phyloP scores from a whole-genome alignment of 148 eudicot species.

The Linanthus parryae region DNA sequence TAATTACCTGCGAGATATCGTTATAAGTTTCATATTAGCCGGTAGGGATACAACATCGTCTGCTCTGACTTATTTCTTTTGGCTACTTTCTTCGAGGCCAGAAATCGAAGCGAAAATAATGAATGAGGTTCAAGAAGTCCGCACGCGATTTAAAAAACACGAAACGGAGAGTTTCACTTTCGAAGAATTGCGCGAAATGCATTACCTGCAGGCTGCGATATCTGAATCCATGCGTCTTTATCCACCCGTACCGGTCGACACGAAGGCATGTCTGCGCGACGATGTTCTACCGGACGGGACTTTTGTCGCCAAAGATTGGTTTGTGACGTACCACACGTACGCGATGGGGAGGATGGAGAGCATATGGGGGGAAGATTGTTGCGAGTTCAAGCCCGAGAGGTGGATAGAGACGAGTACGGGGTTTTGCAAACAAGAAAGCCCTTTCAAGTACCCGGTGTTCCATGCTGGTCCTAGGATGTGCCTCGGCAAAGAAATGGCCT shows the following conservation, averaged over 20 bases:
- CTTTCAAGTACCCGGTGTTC: constrained; percentile 52
- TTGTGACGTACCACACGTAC: constrained; percentile 32
- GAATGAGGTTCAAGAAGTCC: constrained; percentile 25
- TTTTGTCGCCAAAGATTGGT: constrained; percentile 35
- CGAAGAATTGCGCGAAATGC: constrained; percentile 18
- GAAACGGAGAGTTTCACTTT: not conserved
- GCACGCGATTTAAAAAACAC: constrained; percentile 17
- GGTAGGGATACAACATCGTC: constrained; percentile 67
- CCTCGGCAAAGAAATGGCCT: constrained; percentile 35
- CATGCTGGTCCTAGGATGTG: constrained; percentile 42
- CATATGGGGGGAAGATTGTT: constrained; percentile 68
- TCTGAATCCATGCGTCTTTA: constrained; percentile 56
- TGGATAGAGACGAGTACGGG: constrained; percentile 48
- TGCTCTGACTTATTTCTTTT: constrained; percentile 60
- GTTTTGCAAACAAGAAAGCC: constrained; percentile 40
- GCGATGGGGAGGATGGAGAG: constrained; percentile 75
- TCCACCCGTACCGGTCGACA: constrained; percentile 62
- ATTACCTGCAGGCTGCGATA: constrained; percentile 57
- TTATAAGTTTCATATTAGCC: constrained; percentile 60
- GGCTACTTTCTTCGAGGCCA: constrained; percentile 39
- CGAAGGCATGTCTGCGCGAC: constrained; percentile 30
- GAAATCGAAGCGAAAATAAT: constrained; percentile 30
- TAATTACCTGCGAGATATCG: constrained; percentile 48
- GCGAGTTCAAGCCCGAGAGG: constrained; percentile 57
- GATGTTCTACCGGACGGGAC: constrained; percentile 58